A percentile compares a stretch with the other conserved stretches of the same genome.
These are phyloP conservation scores for Alternaria sp. DNA, from an alignment of 2,329 filamentous ascomycete genomes.

Conservation along the genomic window DNA sequence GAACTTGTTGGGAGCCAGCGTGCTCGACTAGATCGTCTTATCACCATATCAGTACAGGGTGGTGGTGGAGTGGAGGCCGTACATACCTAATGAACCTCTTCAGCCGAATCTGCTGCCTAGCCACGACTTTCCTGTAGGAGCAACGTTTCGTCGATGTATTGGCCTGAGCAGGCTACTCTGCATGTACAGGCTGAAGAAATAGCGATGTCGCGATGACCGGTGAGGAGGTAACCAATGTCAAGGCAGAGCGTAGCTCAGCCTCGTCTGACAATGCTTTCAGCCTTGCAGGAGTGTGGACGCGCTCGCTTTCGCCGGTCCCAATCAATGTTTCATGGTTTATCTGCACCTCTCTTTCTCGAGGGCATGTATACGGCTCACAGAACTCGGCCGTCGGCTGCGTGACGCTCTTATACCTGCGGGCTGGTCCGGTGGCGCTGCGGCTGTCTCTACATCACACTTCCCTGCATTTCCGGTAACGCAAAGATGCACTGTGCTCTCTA, in stretches of 20 bases:
- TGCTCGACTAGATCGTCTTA: neutral
- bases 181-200: conserved; percentile 2
- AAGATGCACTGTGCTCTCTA: neutral
- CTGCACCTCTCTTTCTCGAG: neutral
- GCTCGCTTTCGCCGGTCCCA: conserved; percentile 3
- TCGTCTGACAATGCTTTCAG: conserved; percentile 16
- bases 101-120: conserved; percentile 19
- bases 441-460: neutral
- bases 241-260: conserved; percentile 17
- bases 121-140: conserved; percentile 1
- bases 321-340: neutral
- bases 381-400: neutral
- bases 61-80: neutral
- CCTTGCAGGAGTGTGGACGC: conserved; percentile 14
- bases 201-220: conserved; percentile 18
- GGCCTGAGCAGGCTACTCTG: conserved; percentile 4
- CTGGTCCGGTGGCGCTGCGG: conserved; percentile 4
- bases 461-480: neutral
- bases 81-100: conserved; percentile 18
- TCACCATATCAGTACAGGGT: conserved; percentile 1
- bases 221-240: conserved; percentile 19
- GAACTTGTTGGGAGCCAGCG: conserved; percentile 3
- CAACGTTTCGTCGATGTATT: conserved; percentile 9
- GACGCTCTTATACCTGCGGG: conserved; percentile 8
- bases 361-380: neutral